Evolutionary conservation across 2,329 filamentous ascomycete species (phyloP).

Genomic region (Cladosporium sp.): DNA sequence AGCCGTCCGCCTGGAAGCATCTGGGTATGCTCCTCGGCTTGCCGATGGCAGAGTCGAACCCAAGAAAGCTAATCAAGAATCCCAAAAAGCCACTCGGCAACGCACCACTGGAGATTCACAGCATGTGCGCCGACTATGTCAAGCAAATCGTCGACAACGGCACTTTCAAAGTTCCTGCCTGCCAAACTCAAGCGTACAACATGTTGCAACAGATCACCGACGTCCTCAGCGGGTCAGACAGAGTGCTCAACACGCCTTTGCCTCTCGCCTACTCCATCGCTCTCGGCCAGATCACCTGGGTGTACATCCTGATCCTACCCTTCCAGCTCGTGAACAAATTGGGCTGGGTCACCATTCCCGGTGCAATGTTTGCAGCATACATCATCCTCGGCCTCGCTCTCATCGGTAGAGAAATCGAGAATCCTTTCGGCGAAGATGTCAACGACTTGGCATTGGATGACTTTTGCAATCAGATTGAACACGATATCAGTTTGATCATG

Average conservation of each 20-base stretch:
- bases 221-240: slow-evolving; percentile 66
- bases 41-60: slow-evolving; percentile 72
- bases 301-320: slow-evolving; percentile 74
- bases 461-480: slow-evolving; percentile 70
- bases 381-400: slow-evolving; percentile 75
- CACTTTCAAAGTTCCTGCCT: slow-evolving; percentile 54
- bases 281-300: slow-evolving; percentile 81
- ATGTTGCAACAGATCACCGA: slow-evolving; percentile 65
- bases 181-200: slow-evolving; percentile 56
- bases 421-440: slow-evolving; percentile 78
- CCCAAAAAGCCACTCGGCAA: slow-evolving; percentile 72
- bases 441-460: slow-evolving; percentile 75
- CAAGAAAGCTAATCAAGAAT: slow-evolving; percentile 70
- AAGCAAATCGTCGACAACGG: slow-evolving; percentile 56
- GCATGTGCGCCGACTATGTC: slow-evolving; percentile 64
- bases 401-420: slow-evolving; percentile 79
- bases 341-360: slow-evolving; percentile 72
- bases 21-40: slow-evolving; percentile 69
- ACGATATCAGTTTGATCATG: slow-evolving; percentile 57
- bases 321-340: slow-evolving; percentile 70
- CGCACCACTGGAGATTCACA: slow-evolving; percentile 76
- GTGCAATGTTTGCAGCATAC: slow-evolving; percentile 64
- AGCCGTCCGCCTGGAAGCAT: slow-evolving; percentile 24
- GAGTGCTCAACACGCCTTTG: slow-evolving; percentile 76
- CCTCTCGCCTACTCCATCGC: slow-evolving; percentile 80